Evolutionary conservation across 768 basidiomycete genomes (phyloP), one percentile per base, ranked within the genome.

Genomic region (Amanita pallidorosea): DNA sequence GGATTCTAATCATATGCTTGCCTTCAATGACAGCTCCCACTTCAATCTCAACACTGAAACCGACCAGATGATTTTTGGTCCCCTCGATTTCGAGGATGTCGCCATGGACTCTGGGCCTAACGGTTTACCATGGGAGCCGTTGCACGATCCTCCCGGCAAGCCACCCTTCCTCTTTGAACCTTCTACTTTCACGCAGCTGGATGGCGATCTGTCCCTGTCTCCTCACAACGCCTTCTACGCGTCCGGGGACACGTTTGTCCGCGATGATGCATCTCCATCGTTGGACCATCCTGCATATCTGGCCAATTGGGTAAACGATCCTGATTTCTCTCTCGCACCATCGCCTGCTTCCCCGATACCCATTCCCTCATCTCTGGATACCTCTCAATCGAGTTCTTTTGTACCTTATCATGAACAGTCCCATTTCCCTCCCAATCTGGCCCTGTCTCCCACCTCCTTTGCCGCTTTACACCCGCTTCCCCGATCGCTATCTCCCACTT

Each of bases 261-360:
- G 61, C 59, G 72, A 58, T 57, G 67, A 62, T 63, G 38, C 68
- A 53, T 70, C 72, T 47, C 65, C 75, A 47, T 66, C 70, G 11
- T 60, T 71, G 53, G 77, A 80, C 58, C 69, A 70, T 53, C 59
- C 65, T 55, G 61, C 71, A 35, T 73, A 73, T 60, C 67, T 80
- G 3, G 69, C 75, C 0, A 70, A 74, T 54, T 87, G 85, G 85
- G 70, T 86, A 47, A 73, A 76, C 59, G 85, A 87, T 63, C 65
- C 77, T 45, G 79, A 81, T 45, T 57, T 70, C 47, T 55, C 61
- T 2, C 51, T 63, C 35, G 54, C 55, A 9, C 55, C 60, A 8
- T 62, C 65, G 29, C 65, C 74, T 7, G 75, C 81, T 2, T 78
- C 81, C 0, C 83, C 85, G 22, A 81, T 85, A 57, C 74, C 81